Base-by-base conservation (phyloP, 129 eudicot genomes). In the Silybum marianum region DNA sequence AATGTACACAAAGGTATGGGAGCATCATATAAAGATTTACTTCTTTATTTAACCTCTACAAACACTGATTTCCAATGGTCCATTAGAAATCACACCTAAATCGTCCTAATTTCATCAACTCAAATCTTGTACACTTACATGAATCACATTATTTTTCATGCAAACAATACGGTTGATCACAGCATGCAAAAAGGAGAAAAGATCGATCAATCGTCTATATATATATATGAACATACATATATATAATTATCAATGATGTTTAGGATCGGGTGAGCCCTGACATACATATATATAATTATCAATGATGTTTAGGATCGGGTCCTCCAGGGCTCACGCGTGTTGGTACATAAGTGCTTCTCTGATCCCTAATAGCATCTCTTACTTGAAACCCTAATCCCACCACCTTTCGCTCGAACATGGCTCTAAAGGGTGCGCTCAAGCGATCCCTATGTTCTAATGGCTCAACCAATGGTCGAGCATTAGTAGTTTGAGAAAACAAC, bases 251-350 rank as follows among this genome's bases (percentile, higher is more conserved):
- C 48, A 83, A 77, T 83, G 86, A 68, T 83, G 86, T 72, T 77
- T 83, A 58, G 82, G 86, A 71, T 77, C 86, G 6, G 86, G 82
- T 77, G n/a, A n/a, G n/a, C n/a, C n/a, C n/a, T n/a, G n/a, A 32
- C 6, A 32, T 32, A 32, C 11, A 11, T 4, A 32, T 4, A 32
- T 32, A 5, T 28, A 28, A 28, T 28, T 28, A 40, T 77, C 48
- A 83, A 77, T 83, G 86, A 68, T 83, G 86, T 72, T 77, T 83
- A 58, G 82, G 86, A 71, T 77, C 86, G 6, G 86, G 82, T 77
- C 86, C 86, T 70, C 78, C 86, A 3, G 86, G 86, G 82, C 82
- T 83, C 9, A 83, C 10, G 40, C 86, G 82, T 26, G 73, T 58
- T 19, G 73, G 86, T 0, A 16, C 44, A 69, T 82, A 82, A 10